Base-by-base conservation (phyloP, 345 rosid genomes). In the Iberis pinnata region DNA sequence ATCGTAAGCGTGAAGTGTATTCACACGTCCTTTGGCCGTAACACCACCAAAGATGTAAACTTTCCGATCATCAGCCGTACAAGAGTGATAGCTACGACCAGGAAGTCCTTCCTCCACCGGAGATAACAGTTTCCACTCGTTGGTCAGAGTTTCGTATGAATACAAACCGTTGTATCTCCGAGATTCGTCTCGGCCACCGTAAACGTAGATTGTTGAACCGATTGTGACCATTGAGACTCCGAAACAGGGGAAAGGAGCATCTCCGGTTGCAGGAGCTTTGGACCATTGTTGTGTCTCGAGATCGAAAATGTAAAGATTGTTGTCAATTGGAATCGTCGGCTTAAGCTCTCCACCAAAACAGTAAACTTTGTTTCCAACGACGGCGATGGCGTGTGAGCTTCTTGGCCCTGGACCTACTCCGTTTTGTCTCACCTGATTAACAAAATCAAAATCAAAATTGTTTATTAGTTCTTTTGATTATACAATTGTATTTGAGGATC, bases 341-440 rank as follows among this genome's bases (percentile, higher is more conserved):
- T 61, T 68, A 7, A 68, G 61, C 46, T 68, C 72, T n/a, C 72
- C 72, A 8, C 72, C 72, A 22, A 68, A 68, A n/a, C 53, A 55
- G 12, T 61, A 68, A 1, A 62, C 61, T 49, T 68, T 68, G 67
- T 49, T 49, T 1, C 63, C 72, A 10, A 61, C 72, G 7, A 60
- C 46, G 38, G 72, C 10, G 9, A 68, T 18, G 3, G 72, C 68
- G 8, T 68, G 72, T 18, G 72, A 61, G 68, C 72, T 68, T 68
- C 72, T 68, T 2, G 68, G 42, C 0, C 72, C 72, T 7, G 68
- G 68, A 11, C 68, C 59, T 0, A 9, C 37, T 61, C 68, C 72
- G 33, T 61, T 68, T 40, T 68, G 68, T 10, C 11, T 43, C 13
- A 68, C 41, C 72, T 68, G 35, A 18, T 42, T 7, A 14, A 18